Conservation (phyloP, 805 yeast species). For the Sugiyamaella floridensis region DNA sequence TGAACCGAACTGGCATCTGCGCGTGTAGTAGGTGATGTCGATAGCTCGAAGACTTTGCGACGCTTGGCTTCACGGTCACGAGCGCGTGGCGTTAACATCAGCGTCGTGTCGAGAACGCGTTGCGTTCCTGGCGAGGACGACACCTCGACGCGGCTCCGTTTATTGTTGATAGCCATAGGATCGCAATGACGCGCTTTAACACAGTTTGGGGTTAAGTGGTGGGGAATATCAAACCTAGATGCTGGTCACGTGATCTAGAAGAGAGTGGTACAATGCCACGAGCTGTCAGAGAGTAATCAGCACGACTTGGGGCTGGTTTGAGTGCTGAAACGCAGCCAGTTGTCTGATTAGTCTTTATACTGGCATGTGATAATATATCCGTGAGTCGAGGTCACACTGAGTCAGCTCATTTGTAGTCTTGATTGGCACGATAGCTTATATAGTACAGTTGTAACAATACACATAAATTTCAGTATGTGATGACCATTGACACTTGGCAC, state of each 20-base stretch:
- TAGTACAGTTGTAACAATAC: no score
- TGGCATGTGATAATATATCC: no score
- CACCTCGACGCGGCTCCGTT: neutral
- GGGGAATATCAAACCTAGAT: neutral
- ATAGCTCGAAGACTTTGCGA: neutral
- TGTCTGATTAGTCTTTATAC: no score
- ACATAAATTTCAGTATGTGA: neutral
- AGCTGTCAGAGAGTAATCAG: no score
- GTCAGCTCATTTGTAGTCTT: no score
- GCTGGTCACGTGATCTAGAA: neutral
- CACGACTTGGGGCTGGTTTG: no score
- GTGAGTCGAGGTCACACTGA: no score
- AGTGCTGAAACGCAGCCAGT: no score
- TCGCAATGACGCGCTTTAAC: neutral
- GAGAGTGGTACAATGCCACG: no score
- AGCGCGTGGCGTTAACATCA: conserved; percentile 7
- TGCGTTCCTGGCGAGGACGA: neutral
- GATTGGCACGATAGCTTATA: no score
- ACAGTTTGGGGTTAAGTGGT: neutral
- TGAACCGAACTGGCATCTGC: neutral
- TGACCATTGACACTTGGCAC: neutral
- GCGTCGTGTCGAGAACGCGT: conserved; percentile 1
- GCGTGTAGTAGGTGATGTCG: neutral
- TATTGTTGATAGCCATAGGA: neutral
- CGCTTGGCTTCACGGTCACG: conserved; percentile 2